A percentile compares a stretch with the other conserved stretches of the same genome.
phyloP scores from a whole-genome alignment of 768 basidiomycete genomes.

The Boletus edulis region DNA sequence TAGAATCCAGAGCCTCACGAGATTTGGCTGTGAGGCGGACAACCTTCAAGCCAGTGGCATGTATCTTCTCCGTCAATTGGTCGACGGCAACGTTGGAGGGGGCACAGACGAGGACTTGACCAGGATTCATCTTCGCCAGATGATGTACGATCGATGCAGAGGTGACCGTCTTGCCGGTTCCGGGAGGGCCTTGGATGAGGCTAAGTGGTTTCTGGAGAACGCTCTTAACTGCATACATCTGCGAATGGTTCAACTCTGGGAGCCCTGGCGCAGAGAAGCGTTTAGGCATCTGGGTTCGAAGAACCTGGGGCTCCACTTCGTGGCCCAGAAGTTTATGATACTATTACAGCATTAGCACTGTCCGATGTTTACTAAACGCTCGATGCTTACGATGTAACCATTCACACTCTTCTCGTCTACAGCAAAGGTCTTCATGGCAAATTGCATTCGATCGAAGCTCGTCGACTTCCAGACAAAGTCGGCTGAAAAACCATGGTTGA shows the following conservation, averaged over 20 bases:
- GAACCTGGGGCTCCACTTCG: slow-evolving; percentile 91
- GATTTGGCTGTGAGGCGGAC: slow-evolving; percentile 98
- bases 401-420: slow-evolving; percentile 99
- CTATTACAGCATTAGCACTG: slow-evolving; percentile 38
- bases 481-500: slow-evolving; percentile 93
- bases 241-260: slow-evolving; percentile 98
- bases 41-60: slow-evolving; percentile 97
- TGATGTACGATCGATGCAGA: slow-evolving; percentile 99
- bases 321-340: slow-evolving; percentile 99
- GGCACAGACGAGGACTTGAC: slow-evolving; percentile 97
- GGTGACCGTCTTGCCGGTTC: slow-evolving; percentile 98
- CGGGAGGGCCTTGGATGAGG: slow-evolving; percentile 97
- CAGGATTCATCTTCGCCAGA: slow-evolving; percentile 99
- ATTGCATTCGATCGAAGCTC: slow-evolving; percentile 98
- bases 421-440: slow-evolving; percentile 99
- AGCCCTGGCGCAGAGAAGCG: slow-evolving; percentile 96
- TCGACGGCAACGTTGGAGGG: slow-evolving; percentile 99
- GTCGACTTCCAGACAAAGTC: slow-evolving; percentile 99
- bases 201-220: slow-evolving; percentile 97
- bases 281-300: slow-evolving; percentile 93
- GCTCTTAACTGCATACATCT: slow-evolving; percentile 99
- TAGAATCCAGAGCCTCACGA: slow-evolving; percentile 96
- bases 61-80: slow-evolving; percentile 98
- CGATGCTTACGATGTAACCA: slow-evolving; percentile 86
- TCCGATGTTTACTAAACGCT: not conserved